Base-by-base conservation (phyloP, 768 basidiomycete genomes). In the Russula virescens region DNA sequence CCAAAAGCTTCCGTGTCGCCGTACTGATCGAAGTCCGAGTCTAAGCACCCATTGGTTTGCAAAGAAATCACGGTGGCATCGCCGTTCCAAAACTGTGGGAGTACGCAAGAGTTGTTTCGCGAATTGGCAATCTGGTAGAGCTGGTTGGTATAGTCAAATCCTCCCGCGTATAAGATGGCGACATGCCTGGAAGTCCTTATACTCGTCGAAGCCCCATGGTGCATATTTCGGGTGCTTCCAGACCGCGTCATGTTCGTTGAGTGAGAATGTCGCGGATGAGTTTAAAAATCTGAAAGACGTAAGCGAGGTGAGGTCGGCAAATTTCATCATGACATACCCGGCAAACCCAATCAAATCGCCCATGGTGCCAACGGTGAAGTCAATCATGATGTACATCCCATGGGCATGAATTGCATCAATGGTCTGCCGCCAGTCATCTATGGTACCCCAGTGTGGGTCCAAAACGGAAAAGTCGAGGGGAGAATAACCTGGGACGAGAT, bases 1-100 rank as follows among this genome's bases (percentile, higher is more conserved):
- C 94, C 94, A 71, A 96, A 96, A 66, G 94, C 94, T 73, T 97
- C 94, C 84, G 93, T 92, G 75, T 97, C 94, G 65, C 94, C 94
- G 68, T 89, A 97, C 64, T 96, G 94, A 74, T 97, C 94, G 68
- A 96, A 95, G 65, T 94, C 92, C 19, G 91, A 94, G 16, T 75
- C 72, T 66, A 86, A 77, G 73, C 94, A 97, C 21, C 94, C 94
- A 54, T 80, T 75, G 16, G 78, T 75, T 58, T 84, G 75, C n/a
- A 82, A 73, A 10, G 81, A 75, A 54, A 90, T 76, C 54, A 83
- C 75, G 0, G 80, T 79, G 25, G 89, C 94, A 65, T 87, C 83
- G 54, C 94, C 86, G 49, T 81, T 74, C 89, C 91, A 96, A 69
- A 97, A 88, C 16, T 76, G 78, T 16, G 94, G 94, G 28, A 93